Conservation (phyloP, 192 early-diverging fungal species). For the Pilaira anomala region DNA sequence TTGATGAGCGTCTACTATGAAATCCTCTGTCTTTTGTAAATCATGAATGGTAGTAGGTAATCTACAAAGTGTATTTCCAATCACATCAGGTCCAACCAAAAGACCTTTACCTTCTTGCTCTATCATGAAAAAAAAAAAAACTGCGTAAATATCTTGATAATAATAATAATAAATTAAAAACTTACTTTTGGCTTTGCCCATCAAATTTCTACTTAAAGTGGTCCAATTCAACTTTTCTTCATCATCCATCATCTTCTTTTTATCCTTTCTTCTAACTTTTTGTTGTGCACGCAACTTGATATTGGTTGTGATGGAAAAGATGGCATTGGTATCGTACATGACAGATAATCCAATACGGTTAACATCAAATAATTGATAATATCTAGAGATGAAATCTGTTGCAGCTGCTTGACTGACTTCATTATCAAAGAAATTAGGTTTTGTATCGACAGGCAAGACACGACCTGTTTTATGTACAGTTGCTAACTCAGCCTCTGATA, state of each 20-base stretch:
- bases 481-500: constrained; percentile 12
- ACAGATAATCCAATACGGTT: constrained; percentile 27
- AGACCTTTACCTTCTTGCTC: constrained; percentile 14
- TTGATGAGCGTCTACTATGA: constrained; percentile 46
- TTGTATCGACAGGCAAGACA: constrained; percentile 16
- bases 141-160: not conserved
- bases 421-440: constrained; percentile 38
- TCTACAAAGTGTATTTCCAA: constrained; percentile 13
- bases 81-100: constrained; percentile 17
- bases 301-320: constrained; percentile 34
- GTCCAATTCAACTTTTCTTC: constrained; percentile 17
- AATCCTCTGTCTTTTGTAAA: constrained; percentile 34
- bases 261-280: constrained; percentile 16
- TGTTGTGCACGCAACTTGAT: constrained; percentile 6
- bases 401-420: constrained; percentile 31
- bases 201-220: constrained; percentile 17
- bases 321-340: constrained; percentile 39
- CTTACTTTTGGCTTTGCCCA: constrained; percentile 22
- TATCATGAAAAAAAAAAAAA: not conserved
- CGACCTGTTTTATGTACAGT: constrained; percentile 14
- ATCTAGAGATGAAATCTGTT: constrained; percentile 37
- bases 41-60: constrained; percentile 44
- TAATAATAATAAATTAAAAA: not conserved
- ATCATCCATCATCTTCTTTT: constrained; percentile 28
- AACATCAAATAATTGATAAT: constrained; percentile 38